phyloP scores from a whole-genome alignment of 2,329 filamentous ascomycete species.

The Calonectria crousiana region DNA sequence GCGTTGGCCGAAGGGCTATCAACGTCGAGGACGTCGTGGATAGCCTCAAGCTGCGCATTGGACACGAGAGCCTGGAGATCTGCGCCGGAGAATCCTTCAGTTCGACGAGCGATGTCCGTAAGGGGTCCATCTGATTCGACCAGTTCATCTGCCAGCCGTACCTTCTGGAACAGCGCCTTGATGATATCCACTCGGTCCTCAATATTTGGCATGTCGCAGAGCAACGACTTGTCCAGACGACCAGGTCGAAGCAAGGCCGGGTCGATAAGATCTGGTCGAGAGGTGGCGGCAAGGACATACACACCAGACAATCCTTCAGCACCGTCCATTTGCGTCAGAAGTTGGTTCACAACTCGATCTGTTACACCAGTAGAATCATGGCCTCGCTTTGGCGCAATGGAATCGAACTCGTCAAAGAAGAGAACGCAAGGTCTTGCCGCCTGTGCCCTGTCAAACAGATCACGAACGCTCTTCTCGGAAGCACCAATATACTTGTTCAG shows the following conservation, averaged over 20 bases:
- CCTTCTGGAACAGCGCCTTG: slow-evolving; percentile 82
- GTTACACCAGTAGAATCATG: slow-evolving; percentile 99
- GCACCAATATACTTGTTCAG: slow-evolving; percentile 99
- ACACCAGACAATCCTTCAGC: slow-evolving; percentile 95
- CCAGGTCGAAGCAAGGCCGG: slow-evolving; percentile 92
- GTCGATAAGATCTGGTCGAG: slow-evolving; percentile 93
- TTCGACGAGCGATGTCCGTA: slow-evolving; percentile 80
- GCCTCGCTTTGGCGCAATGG: slow-evolving; percentile 95
- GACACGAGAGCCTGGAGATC: slow-evolving; percentile 96
- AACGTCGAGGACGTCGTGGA: slow-evolving; percentile 84
- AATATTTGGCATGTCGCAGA: slow-evolving; percentile 87
- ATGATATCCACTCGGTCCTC: slow-evolving; percentile 92
- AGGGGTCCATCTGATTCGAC: slow-evolving; percentile 68
- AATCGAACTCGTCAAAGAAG: slow-evolving; percentile 99
- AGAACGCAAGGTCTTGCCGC: slow-evolving; percentile 93
- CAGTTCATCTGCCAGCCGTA: slow-evolving; percentile 78
- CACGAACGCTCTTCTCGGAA: slow-evolving; percentile 94
- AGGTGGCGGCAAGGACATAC: slow-evolving; percentile 95
- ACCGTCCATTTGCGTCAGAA: slow-evolving; percentile 98
- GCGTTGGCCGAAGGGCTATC: slow-evolving; percentile 60
- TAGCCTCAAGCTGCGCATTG: slow-evolving; percentile 96
- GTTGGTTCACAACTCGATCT: slow-evolving; percentile 96
- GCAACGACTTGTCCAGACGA: slow-evolving; percentile 89
- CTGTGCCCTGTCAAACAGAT: slow-evolving; percentile 92
- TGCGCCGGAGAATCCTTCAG: slow-evolving; percentile 92